Evolutionary conservation across 805 yeast species (phyloP).

Genomic region (Suhomyces tanzawaensis): DNA sequence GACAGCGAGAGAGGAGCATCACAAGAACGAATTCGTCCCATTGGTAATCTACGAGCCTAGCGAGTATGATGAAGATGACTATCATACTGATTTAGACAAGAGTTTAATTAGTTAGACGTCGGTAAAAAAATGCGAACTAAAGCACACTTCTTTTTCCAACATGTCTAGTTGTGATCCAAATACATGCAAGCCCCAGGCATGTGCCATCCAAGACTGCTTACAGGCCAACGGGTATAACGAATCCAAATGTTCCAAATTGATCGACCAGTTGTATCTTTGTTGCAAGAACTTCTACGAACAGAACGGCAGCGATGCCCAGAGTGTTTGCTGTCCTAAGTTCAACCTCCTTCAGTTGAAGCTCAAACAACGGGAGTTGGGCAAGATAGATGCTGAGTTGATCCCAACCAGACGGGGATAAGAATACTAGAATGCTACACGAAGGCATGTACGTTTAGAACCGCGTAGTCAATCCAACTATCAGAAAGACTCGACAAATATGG

Average conservation of each 20-base stretch:
- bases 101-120: slow-evolving; percentile 7
- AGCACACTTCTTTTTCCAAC: slow-evolving; percentile 1
- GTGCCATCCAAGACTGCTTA: slow-evolving; percentile 80
- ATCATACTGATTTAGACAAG: slow-evolving; percentile 53
- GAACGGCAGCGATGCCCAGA: slow-evolving; percentile 56
- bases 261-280: slow-evolving; percentile 72
- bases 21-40: slow-evolving; percentile 39
- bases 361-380: slow-evolving; percentile 57
- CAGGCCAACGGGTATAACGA: slow-evolving; percentile 64
- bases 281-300: slow-evolving; percentile 64
- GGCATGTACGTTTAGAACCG: slow-evolving; percentile 74
- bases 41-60: slow-evolving; percentile 45
- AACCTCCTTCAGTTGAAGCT: slow-evolving; percentile 59
- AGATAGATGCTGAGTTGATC: slow-evolving; percentile 54
- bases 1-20: slow-evolving; percentile 17
- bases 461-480: slow-evolving; percentile 49
- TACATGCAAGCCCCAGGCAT: slow-evolving; percentile 74
- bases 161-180: slow-evolving; percentile 4
- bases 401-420: slow-evolving; percentile 8
- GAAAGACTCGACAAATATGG: slow-evolving; percentile 55
- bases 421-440: no score
- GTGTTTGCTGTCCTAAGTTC: slow-evolving; percentile 80
- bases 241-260: slow-evolving; percentile 63
- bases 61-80: slow-evolving; percentile 53
- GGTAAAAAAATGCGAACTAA: slow-evolving; percentile 1